Evolutionary conservation across 2,329 filamentous ascomycete species (phyloP).

Genomic region (Aureobasidium sp.): DNA sequence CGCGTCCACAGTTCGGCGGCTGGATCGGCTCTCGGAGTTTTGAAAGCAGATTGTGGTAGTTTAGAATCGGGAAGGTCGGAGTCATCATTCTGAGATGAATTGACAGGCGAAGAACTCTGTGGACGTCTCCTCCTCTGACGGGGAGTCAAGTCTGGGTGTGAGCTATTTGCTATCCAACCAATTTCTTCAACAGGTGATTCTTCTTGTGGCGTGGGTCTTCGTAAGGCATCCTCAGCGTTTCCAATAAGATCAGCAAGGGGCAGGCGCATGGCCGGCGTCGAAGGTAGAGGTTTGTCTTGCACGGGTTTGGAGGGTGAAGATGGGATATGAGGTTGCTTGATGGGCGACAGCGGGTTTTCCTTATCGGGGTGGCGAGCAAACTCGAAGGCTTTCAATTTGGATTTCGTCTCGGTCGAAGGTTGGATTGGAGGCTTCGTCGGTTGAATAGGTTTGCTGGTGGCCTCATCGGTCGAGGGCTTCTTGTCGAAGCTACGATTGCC

Average conservation of each 20-base stretch:
- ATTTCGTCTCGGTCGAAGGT: conserved; percentile 44
- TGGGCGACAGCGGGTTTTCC: conserved; percentile 9
- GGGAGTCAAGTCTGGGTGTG: conserved; percentile 32
- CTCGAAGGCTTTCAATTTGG: conserved; percentile 48
- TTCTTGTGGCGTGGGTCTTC: conserved; percentile 35
- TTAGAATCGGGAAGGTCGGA: conserved; percentile 22
- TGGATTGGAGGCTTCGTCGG: conserved; percentile 35
- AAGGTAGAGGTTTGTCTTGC: conserved; percentile 37
- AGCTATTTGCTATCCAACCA: conserved; percentile 46
- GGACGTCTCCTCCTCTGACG: conserved; percentile 37
- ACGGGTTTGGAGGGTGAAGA: conserved; percentile 17
- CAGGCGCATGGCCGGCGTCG: conserved; percentile 51
- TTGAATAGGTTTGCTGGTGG: neutral
- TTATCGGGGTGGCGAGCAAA: conserved; percentile 29
- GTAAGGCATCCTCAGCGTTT: conserved; percentile 49
- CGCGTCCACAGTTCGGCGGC: conserved; percentile 39
- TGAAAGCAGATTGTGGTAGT: conserved; percentile 21
- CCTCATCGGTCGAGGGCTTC: conserved; percentile 12
- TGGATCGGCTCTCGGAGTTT: conserved; percentile 39
- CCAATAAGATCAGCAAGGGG: conserved; percentile 54
- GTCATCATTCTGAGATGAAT: conserved; percentile 28
- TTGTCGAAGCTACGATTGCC: conserved; percentile 17
- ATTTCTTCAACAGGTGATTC: conserved; percentile 53
- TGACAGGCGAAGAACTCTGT: conserved; percentile 38
- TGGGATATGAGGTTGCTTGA: neutral